phyloP scores from a whole-genome alignment of 2,329 filamentous ascomycete genomes.

The Leptographium wingfieldii region DNA sequence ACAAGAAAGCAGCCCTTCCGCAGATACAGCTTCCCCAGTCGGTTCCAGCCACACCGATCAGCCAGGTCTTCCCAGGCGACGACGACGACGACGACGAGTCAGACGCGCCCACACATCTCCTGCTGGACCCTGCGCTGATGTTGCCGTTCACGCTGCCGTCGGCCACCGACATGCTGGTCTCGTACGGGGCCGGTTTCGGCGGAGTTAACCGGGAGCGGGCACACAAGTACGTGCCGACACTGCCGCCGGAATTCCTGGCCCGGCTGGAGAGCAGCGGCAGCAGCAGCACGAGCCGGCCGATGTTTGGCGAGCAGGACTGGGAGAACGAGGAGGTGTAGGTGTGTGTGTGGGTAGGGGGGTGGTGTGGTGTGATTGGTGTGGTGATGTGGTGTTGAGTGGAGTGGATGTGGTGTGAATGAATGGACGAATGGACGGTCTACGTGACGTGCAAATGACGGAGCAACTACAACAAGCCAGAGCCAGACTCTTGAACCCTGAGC shows the following conservation, averaged over 20 bases:
- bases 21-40: not conserved
- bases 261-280: slow-evolving; percentile 57
- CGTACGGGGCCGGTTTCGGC: slow-evolving; percentile 88
- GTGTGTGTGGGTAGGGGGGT: slow-evolving; percentile 13
- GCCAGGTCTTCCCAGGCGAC: slow-evolving; percentile 13
- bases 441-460: too few species aligned
- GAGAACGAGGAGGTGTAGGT: slow-evolving; percentile 48
- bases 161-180: slow-evolving; percentile 93
- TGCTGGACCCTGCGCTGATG: slow-evolving; percentile 83
- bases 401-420: too few species aligned
- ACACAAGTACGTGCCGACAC: slow-evolving; percentile 88
- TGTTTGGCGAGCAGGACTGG: slow-evolving; percentile 53
- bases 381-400: not conserved
- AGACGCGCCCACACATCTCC: slow-evolving; percentile 59
- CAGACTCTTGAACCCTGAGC: too few species aligned
- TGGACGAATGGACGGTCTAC: too few species aligned
- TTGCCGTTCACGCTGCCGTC: slow-evolving; percentile 91
- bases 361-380: not conserved
- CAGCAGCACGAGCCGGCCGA: slow-evolving; percentile 31
- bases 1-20: slow-evolving; percentile 9
- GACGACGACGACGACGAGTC: slow-evolving; percentile 46
- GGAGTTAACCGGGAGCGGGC: slow-evolving; percentile 85
- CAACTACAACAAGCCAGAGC: too few species aligned
- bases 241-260: slow-evolving; percentile 83
- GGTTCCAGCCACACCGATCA: not conserved